These are phyloP conservation scores for Auricularia sp. DNA, from an alignment of 768 basidiomycete species.

Conservation along the genomic window DNA sequence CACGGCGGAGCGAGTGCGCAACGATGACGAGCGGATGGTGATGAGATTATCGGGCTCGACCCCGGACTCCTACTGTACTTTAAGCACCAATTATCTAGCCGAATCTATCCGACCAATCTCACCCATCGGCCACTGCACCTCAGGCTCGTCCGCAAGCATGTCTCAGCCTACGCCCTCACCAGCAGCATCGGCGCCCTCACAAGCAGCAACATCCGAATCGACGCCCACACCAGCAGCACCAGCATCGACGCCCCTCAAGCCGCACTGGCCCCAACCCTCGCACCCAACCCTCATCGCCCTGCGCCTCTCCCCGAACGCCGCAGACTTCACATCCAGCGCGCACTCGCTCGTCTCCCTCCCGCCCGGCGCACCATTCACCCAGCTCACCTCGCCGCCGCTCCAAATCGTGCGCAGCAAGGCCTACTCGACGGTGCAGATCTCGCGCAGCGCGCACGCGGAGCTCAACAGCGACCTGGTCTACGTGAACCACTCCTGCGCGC, in stretches of 20 bases:
- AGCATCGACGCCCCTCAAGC: not conserved
- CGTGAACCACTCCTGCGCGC: constrained; percentile 56
- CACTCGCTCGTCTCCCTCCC: not conserved
- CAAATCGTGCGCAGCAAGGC: not conserved
- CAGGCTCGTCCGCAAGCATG: too few species aligned
- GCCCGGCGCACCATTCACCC: not conserved
- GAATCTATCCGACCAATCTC: too few species aligned
- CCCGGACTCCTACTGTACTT: too few species aligned
- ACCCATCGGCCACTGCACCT: too few species aligned
- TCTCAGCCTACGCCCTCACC: too few species aligned
- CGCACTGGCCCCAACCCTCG: not conserved
- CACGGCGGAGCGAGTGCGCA: too few species aligned
- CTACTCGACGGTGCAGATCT: not conserved
- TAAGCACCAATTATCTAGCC: too few species aligned
- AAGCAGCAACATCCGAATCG: too few species aligned
- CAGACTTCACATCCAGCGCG: not conserved
- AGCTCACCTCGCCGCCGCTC: not conserved
- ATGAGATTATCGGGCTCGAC: too few species aligned
- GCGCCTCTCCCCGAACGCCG: not conserved
- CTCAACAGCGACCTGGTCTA: constrained; percentile 53
- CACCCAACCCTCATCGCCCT: not conserved
- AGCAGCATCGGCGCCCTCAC: too few species aligned
- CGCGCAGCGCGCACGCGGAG: constrained; percentile 30
- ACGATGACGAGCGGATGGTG: too few species aligned
- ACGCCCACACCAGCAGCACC: not conserved